Evolutionary conservation across 2,329 filamentous ascomycete genomes (phyloP), one percentile per base, ranked within the genome.

Genomic region (Leptographium lundbergii): DNA sequence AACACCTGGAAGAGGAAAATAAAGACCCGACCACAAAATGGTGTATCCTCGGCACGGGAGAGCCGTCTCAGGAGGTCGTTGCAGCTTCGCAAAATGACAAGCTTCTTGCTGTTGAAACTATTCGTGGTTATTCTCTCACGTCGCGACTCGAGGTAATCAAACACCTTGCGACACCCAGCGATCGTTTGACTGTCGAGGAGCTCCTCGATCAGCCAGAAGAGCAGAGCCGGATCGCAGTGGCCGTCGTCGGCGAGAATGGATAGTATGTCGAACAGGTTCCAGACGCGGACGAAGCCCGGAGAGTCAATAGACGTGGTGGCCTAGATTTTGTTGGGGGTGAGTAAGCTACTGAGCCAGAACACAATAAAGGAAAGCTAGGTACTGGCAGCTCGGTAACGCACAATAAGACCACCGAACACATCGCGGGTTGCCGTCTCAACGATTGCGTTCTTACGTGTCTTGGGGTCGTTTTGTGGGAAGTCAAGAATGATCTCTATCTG

Each of bases 1-100:
- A 99, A 97, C 70, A 91, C 95, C 71, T 99, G 94, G 72, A 97
- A 99, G 69, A 99, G 83, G 72, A 96, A 99, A 63, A 99, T 96
- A 72, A 97, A 97, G 29, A 99, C 94, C 47, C 94, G 83, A 19
- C 94, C 94, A 68, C 94, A 99, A 69, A 99, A 99, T 0, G 95
- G 91, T 0, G 94, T 95, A 71, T 99, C 94, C 70, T 97, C 91
- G 4, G 94, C 92, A 59, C 94, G 84, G n/a, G 94, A 97, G 2
- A 99, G 79, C 53, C 94, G 82, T 42, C 92, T 85, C n/a, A 99
- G 77, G 19, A 99, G 78, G 73, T 97, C 94, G 71, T 97, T 99
- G 73, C 94, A 99, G 61, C 88, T 88, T 67, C 94, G 82, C n/a
- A 99, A 75, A 64, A 97, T 94, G 60, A 95, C 85, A 50, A 97